Base-by-base conservation (phyloP, 257 asterid species). In the Fraxinus anomala region DNA sequence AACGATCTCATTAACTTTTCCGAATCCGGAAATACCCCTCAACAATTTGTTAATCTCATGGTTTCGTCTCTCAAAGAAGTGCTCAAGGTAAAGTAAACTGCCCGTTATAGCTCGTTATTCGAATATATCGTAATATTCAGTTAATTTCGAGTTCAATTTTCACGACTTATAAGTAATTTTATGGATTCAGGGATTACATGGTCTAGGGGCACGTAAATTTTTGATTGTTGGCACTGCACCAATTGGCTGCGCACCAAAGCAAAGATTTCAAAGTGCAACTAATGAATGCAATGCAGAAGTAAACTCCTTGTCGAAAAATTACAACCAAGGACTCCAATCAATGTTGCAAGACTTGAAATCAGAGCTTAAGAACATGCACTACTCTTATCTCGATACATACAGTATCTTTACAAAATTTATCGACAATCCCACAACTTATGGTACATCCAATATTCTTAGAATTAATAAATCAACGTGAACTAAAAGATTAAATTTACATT, bases 181-280 rank as follows among this genome's bases (percentile, higher is more conserved):
- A 23, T 39, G 67, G 3, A 26, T 51, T 49, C 86, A 92, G 96
- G 77, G 80, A 56, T 47, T 91, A 26, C 73, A 90, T 21, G 84
- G 73, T n/a, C 59, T 91, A 19, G 97, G 97, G 68, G 97, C 84
- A 44, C 86, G 91, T 26, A 93, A 89, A 73, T 85, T 91, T 30
- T 37, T 89, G 26, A 33, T 89, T 0, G 68, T 75, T 11, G 94
- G 91, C 6, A 26, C 87, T 23, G 74, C 89, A 47, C 80, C 89
- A 2, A 79, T 93, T 2, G 97, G 97, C 30, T 93, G 97, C 70
- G 86, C 91, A 2, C 97, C 97, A 6, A 84, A 69, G 56, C 87
- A 81, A 37, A 80, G 97, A 75, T 80, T 28, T 31, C 44, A 34
- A 16, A 85, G 77, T 68, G 36, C 82, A 5, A 89, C 81, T 5